Conservation (phyloP, 345 rosid genomes). For the Geranium rotundifolium region DNA sequence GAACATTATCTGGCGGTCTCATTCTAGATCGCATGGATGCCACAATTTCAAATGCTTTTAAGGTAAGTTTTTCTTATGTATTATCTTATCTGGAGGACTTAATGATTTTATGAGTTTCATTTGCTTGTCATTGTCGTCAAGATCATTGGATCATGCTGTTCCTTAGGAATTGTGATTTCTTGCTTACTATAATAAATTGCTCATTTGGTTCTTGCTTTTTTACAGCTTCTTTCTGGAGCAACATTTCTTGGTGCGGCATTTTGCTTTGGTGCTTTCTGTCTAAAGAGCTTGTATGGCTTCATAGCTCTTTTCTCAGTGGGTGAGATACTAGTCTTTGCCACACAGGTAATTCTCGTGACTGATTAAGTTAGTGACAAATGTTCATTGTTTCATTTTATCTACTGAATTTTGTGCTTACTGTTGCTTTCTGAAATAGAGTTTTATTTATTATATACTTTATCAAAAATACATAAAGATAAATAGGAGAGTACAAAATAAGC, state of each 20-base stretch:
- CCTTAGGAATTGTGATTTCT: not conserved
- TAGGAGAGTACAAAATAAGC: too few relatives aligned
- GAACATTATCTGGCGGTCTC: conserved; percentile 74
- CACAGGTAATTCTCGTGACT: conserved; percentile 51
- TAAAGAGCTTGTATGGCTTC: conserved; percentile 63
- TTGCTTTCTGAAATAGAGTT: not conserved
- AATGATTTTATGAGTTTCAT: not conserved
- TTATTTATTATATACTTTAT: too few relatives aligned
- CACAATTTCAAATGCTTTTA: conserved; percentile 81
- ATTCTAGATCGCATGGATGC: conserved; percentile 59
- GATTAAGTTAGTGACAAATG: not conserved
- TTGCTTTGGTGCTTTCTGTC: conserved; percentile 78
- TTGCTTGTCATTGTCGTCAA: not conserved
- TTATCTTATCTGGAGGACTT: not conserved
- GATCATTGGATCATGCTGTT: not conserved
- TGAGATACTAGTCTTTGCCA: conserved; percentile 81
- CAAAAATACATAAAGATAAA: too few relatives aligned
- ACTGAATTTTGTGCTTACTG: not conserved
- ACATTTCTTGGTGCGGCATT: conserved; percentile 70
- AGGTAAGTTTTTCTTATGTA: conserved; percentile 32
- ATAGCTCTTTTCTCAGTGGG: conserved; percentile 68
- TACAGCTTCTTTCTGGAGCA: conserved; percentile 71
- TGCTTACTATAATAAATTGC: not conserved
- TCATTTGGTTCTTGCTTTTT: conserved; percentile 8
- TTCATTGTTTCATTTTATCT: too few relatives aligned